Conservation (phyloP, 2,329 filamentous ascomycete genomes). For the Fusarium oligoseptatum region DNA sequence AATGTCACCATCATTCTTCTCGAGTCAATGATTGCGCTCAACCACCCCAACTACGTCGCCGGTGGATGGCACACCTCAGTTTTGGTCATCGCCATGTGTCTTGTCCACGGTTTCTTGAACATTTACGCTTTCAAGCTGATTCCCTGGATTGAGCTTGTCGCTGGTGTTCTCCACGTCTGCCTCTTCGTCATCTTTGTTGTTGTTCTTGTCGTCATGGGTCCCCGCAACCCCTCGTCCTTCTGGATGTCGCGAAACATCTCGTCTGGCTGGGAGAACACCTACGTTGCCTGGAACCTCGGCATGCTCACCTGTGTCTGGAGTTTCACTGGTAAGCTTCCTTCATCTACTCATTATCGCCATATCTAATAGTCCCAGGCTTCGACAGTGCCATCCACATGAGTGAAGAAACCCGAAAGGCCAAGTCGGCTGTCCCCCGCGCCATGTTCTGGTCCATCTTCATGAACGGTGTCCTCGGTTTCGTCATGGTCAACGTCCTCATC, state of each 20-base stretch:
- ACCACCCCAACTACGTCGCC: constrained; percentile 37
- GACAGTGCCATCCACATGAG: constrained; percentile 46
- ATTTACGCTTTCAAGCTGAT: constrained; percentile 40
- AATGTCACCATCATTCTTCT: constrained; percentile 47
- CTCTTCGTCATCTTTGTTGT: constrained; percentile 43
- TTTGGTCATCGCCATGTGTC: constrained; percentile 44
- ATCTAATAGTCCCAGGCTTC: constrained; percentile 24
- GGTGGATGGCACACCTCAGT: constrained; percentile 44
- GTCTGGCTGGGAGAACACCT: constrained; percentile 43
- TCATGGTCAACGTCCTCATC: constrained; percentile 46
- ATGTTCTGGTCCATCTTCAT: constrained; percentile 49
- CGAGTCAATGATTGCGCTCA: constrained; percentile 45
- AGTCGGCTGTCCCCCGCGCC: constrained; percentile 42
- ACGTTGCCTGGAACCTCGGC: constrained; percentile 42
- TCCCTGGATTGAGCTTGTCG: constrained; percentile 43
- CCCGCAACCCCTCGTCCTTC: constrained; percentile 37
- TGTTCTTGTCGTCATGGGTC: constrained; percentile 43
- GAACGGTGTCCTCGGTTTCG: constrained; percentile 44
- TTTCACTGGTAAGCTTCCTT: constrained; percentile 34
- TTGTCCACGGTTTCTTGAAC: constrained; percentile 41
- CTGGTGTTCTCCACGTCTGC: constrained; percentile 41
- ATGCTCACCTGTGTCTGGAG: constrained; percentile 46
- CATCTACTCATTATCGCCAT: accelerated
- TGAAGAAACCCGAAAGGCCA: constrained; percentile 43
- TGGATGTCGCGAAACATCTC: constrained; percentile 39